These are phyloP conservation scores for Spirogloea muscicola DNA, from an alignment of 139 green algal species.

Conservation along the genomic window DNA sequence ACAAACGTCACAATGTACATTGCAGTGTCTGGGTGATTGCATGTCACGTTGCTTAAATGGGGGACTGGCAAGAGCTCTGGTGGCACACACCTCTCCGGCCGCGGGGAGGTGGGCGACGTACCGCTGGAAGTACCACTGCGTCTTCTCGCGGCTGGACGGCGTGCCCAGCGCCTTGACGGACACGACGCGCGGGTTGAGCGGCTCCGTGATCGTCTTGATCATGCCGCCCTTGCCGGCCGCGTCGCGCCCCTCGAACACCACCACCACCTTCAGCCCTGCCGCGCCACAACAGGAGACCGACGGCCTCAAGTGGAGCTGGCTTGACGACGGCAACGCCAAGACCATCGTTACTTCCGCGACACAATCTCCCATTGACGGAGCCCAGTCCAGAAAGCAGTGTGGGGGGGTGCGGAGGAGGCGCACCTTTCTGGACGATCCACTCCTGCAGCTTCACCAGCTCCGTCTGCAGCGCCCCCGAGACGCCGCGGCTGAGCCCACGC, in stretches of 20 bases:
- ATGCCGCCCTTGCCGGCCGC: conserved; percentile 33
- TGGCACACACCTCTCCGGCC: conserved; percentile 51
- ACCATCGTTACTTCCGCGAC: too few species aligned
- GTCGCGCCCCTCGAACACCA: conserved; percentile 54
- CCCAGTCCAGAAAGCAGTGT: too few species aligned
- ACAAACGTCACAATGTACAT: too few species aligned
- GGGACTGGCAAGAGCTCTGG: too few species aligned
- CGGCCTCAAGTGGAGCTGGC: too few species aligned
- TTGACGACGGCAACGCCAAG: too few species aligned
- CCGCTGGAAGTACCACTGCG: conserved; percentile 51
- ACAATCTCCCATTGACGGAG: too few species aligned
- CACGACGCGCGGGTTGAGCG: conserved; percentile 41
- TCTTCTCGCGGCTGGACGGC: conserved; percentile 43
- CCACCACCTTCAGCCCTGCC: conserved; percentile 31
- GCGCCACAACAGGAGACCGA: not conserved
- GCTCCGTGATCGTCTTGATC: conserved; percentile 50
- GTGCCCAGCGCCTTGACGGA: conserved; percentile 43
- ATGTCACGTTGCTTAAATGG: too few species aligned
- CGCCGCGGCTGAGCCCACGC: too few species aligned
- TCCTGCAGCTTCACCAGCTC: conserved; percentile 51
- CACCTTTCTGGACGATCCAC: conserved; percentile 37
- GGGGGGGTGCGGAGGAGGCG: too few species aligned
- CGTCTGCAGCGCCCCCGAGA: conserved; percentile 30
- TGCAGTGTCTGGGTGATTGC: too few species aligned
- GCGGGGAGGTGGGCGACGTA: conserved; percentile 48